phyloP scores from a whole-genome alignment of 345 rosid genomes.

The Aquilaria yunnanensis region DNA sequence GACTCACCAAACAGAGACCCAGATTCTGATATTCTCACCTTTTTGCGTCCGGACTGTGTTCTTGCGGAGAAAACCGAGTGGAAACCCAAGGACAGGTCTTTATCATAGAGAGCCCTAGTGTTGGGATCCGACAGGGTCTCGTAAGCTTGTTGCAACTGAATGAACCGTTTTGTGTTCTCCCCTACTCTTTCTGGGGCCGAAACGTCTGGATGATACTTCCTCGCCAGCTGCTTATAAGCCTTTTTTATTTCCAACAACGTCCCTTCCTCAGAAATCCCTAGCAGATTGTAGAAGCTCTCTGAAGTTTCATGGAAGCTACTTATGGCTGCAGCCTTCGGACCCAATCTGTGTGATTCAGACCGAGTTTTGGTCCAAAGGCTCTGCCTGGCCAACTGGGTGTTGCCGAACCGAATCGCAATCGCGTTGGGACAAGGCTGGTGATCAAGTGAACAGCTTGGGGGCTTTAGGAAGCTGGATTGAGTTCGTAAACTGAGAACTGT shows the following conservation, averaged over 20 bases:
- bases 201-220: conserved; percentile 22
- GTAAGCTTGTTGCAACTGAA: conserved; percentile 23
- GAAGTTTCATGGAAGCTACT: background rate
- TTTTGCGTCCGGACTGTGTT: background rate
- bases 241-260: conserved; percentile 19
- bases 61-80: conserved; percentile 5
- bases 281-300: conserved; percentile 18
- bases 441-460: too few relatives aligned
- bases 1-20: background rate
- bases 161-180: conserved; percentile 18
- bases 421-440: too few relatives aligned
- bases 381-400: conserved; percentile 2
- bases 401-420: background rate
- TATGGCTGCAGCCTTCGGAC: background rate
- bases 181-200: conserved; percentile 14
- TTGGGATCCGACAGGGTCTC: conserved; percentile 21
- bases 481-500: too few relatives aligned
- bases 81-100: conserved; percentile 9
- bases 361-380: conserved; percentile 2
- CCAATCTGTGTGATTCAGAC: background rate
- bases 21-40: background rate
- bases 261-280: conserved; percentile 19
- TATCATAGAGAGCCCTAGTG: conserved; percentile 17
- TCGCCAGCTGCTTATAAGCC: conserved; percentile 24
- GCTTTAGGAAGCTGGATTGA: background rate